These are phyloP conservation scores for Cucumis variabilis DNA, from an alignment of 331 rosid species.

Conservation along the genomic window DNA sequence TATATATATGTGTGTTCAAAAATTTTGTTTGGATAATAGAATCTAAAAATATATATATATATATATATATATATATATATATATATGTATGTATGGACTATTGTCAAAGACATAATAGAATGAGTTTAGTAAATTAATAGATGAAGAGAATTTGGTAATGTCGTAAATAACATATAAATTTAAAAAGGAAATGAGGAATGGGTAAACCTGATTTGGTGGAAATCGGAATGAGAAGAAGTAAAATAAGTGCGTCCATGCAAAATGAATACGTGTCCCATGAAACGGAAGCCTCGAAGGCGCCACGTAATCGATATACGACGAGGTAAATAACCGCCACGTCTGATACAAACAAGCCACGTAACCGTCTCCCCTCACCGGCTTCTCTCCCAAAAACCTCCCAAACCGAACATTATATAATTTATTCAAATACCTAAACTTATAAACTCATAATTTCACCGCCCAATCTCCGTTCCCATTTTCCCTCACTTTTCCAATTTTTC, in stretches of 20 bases:
- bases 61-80: too few relatives aligned
- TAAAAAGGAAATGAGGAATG: background rate
- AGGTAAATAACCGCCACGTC: slow-evolving; percentile 9
- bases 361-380: background rate
- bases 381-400: background rate
- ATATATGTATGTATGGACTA: too few relatives aligned
- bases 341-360: background rate
- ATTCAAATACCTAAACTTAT: background rate
- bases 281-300: background rate
- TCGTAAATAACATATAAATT: too few relatives aligned
- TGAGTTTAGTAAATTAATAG: too few relatives aligned
- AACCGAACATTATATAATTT: background rate
- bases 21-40: too few relatives aligned
- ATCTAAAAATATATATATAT: too few relatives aligned
- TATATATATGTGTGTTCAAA: too few relatives aligned
- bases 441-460: background rate
- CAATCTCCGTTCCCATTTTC: background rate
- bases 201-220: background rate
- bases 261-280: background rate
- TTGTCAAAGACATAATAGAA: too few relatives aligned
- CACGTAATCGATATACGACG: background rate
- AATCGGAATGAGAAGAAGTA: background rate
- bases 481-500: too few relatives aligned
- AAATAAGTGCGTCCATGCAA: background rate
- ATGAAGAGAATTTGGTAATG: too few relatives aligned